Evolutionary conservation across 805 yeast genomes (phyloP), one percentile per base, ranked within the genome.

Genomic region (Kodamaea kakaduensis): DNA sequence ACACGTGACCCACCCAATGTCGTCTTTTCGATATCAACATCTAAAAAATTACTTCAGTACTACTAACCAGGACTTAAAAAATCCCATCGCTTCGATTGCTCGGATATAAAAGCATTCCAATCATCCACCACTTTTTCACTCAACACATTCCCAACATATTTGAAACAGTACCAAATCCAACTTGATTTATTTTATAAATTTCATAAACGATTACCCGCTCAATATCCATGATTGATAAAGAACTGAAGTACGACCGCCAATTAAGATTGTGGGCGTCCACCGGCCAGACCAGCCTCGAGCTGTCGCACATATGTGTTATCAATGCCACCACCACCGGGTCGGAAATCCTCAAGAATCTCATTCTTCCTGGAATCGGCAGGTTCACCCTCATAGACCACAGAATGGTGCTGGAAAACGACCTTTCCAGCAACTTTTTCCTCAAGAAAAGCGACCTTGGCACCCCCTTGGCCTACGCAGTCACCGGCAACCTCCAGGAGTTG

Each of bases 231-330:
- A 60, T 65, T 15, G 67, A 67, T 22, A 73, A 64, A 37, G 57
- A 55, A 47, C 66, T 67, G 32, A 78, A 78, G 42, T 88, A 85
- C 52, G 96, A 89, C 56, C 71, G 98, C 24, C 97, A 90, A 53
- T 61, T 90, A 40, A 72, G 97, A 23, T 61, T 90, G 10, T 90
- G 97, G 97, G 88, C 85, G 1, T 50, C 71, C 0, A 56, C 69
- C 8, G 98, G 97, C 3, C 98, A 90, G 50, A 40, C 55, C 3
- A 62, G 67, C 5, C 64, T 90, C 12, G 75, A 75, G 20, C 48
- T 52, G 2, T 64, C 89, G 0, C 77, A 72, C 37, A 67, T 88
- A 3, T 73, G 87, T 37, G 55, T 87, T 3, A 47, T 87, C 2
- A 75, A 77, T 29, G 77, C 78, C 4, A 64, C 76, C 1, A 50